Evolutionary conservation across 768 basidiomycete species (phyloP), one percentile per base, ranked within the genome.

Genomic region (Trametes villosa): DNA sequence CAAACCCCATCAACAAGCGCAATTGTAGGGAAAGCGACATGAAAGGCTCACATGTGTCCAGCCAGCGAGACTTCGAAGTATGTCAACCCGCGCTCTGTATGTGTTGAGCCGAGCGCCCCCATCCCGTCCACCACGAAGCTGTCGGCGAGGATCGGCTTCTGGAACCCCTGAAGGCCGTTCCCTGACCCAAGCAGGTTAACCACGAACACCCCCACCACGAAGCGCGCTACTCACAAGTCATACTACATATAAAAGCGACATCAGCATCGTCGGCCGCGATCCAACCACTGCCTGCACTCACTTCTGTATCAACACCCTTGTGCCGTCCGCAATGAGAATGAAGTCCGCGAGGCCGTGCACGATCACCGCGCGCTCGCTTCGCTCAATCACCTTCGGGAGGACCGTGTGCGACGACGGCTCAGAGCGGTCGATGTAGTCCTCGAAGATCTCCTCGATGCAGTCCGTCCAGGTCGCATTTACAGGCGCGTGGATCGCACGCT

Each of bases 291-390:
- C 18, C 9, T 5, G 24, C 24, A 66, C 75, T 63, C 59, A 76
- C 75, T 78, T 77, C 54, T 78, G 76, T 29, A 78, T 68, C 2
- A 71, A 72, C 20, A 74, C 72, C 9, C 77, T 67, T 22, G 75
- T 65, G 3, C 90, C 91, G 61, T 90, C 86, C 11, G 89, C 83
- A 48, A 92, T 89, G 36, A 89, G 76, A 59, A 88, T 79, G 67
- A 84, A 92, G 71, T 92, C 90, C 0, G 83, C 87, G 50, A 89
- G 76, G 0, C 90, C 90, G 52, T 92, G 89, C 4, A 85, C 78
- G 54, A 92, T 86, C 17, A 91, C 86, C 3, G 78, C 82, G 52
- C 88, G 78, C 53, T 83, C 75, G 70, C 78, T 90, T 77, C 88
- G 90, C 73, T 90, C 87, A 53, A 92, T 91, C 55, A 89, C 88